Base-by-base conservation (phyloP, 345 rosid genomes). In the Acer yangbiense region DNA sequence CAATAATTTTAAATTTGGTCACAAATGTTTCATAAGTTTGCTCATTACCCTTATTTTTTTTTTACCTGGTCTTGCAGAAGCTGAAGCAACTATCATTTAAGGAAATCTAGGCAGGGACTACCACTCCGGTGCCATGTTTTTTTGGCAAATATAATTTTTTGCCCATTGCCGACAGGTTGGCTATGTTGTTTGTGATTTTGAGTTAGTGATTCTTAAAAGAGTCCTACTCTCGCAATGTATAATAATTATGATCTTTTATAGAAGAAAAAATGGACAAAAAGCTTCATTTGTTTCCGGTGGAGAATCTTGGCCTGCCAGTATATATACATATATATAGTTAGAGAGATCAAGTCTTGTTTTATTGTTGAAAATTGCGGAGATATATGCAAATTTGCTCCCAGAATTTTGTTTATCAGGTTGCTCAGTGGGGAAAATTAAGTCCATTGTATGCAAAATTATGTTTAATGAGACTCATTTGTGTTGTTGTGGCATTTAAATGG, bases 11-110 rank as follows among this genome's bases (percentile, higher is more conserved):
- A 3, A 13, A 65, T 29, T 14, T 65, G 16, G 44, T 65, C 32
- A 9, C 7, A 13, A 13, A 29, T 65, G 17, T 65, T 16, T 12
- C 43, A 65, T 3, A 27, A 65, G 32, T 11, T 14, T 5, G 39
- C 39, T 35, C 39, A 35, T 35, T 35, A 35, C 39, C 4, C 0
- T 32, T 23, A 23, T 25, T 25, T 25, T 4, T 35, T 35, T 35
- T 35, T 77, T 44, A n/a, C n/a, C 44, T 61, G 35, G 65, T 78
- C 1, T 55, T 43, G 71, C 91, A 94, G 98, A 92, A 91, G 80
- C 75, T 94, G 85, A 91, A 90, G 88, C 81, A 83, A 72, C 79
- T 91, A 35, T 84, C 90, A 7, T 18, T 7, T 58, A 20, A 9
- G 25, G 10, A 60, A 20, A 60, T 60, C 5, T 60, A 8, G 17